Evolutionary conservation across 2,329 filamentous ascomycete species (phyloP).

Genomic region (Fonsecaea nubica): DNA sequence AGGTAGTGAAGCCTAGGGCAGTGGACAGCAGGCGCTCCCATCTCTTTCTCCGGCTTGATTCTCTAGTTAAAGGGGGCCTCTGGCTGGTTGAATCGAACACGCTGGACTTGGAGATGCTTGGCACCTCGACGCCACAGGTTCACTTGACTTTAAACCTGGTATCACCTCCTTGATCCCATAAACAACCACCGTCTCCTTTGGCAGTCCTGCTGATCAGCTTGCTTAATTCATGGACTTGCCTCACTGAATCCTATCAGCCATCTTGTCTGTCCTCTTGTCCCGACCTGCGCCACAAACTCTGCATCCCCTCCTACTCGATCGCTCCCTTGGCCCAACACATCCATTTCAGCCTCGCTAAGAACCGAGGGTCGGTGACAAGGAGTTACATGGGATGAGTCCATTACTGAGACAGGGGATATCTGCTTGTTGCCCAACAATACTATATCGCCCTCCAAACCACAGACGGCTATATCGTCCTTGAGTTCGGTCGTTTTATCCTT

Average conservation of each 20-base stretch:
- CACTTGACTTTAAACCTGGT: no score
- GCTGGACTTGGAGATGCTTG: background rate
- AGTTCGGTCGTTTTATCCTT: no score
- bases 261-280: background rate
- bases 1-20: background rate
- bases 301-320: background rate
- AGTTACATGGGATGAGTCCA: no score
- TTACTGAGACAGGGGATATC: no score
- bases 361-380: background rate
- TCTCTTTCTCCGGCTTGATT: background rate
- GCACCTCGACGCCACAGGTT: background rate
- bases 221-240: background rate
- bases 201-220: background rate
- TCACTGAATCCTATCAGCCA: background rate
- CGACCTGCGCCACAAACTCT: background rate
- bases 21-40: background rate
- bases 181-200: no score
- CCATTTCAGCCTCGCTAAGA: background rate
- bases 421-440: no score
- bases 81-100: background rate
- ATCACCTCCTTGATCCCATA: no score
- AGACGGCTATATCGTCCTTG: no score
- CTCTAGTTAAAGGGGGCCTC: background rate
- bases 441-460: no score
- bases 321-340: background rate